These are phyloP conservation scores for Phytophthora agathidicida DNA, from an alignment of 352 stramenopile species.

Conservation along the genomic window DNA sequence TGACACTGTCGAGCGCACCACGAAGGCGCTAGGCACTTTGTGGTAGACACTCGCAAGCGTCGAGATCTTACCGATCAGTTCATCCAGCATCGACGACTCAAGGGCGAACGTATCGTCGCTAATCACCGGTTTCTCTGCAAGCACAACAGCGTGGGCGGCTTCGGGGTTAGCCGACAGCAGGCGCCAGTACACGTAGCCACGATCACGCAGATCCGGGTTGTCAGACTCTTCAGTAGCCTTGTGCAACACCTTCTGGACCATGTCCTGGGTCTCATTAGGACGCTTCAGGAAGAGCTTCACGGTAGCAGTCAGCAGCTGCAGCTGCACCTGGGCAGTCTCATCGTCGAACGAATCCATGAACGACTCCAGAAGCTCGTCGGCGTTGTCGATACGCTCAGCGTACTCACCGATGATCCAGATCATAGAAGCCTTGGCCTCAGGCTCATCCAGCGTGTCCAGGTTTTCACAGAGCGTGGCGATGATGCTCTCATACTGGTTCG, in stretches of 20 bases:
- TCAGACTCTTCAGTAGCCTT: conserved; percentile 98
- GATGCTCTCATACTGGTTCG: conserved; percentile 99
- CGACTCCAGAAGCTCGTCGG: conserved; percentile 98
- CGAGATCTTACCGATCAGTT: conserved; percentile 97
- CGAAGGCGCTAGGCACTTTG: conserved; percentile 90
- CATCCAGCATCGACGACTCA: conserved; percentile 95
- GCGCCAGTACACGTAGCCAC: conserved; percentile 99
- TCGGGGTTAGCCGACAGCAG: conserved; percentile 98
- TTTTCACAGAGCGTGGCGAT: conserved; percentile 99
- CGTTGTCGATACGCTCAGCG: conserved; percentile 99
- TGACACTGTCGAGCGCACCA: conserved; percentile 83
- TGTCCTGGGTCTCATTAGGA: conserved; percentile 92
- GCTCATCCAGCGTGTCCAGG: conserved; percentile 99
- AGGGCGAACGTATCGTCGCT: conserved; percentile 98
- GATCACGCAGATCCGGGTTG: conserved; percentile 98
- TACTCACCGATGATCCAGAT: conserved; percentile 99
- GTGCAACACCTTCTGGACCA: conserved; percentile 98
- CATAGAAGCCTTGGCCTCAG: conserved; percentile 98
- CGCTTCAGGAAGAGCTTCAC: conserved; percentile 99
- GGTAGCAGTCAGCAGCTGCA: conserved; percentile 98
- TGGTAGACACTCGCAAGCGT: conserved; percentile 99
- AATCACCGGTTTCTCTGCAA: conserved; percentile 99
- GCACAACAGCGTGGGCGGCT: conserved; percentile 97
- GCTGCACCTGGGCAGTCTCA: conserved; percentile 95
- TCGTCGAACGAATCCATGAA: conserved; percentile 99